Percentiles rank a stretch among this genome's conserved stretches.
Evolutionary conservation across 306 rosid genomes (phyloP).

Genomic region (Fragaria nilgerrensis): DNA sequence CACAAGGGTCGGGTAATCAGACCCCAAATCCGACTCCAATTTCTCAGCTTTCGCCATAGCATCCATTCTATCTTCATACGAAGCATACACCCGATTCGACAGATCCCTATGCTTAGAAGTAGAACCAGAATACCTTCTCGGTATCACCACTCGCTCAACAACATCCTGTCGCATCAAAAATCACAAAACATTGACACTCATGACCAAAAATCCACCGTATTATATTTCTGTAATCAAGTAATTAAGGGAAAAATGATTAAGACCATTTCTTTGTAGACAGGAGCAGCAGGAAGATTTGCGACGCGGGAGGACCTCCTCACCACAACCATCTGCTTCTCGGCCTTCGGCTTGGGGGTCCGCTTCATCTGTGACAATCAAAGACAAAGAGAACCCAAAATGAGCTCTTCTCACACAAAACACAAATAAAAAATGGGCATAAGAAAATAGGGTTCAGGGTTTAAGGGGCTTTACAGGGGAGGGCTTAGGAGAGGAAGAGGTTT

Average conservation of each 20-base stretch:
- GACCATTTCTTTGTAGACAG: constrained; percentile 47
- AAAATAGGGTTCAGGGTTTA: not conserved
- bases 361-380: constrained; percentile 24
- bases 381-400: not conserved
- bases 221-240: not conserved
- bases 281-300: constrained; percentile 28
- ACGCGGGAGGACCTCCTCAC: constrained; percentile 45
- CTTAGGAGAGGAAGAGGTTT: constrained; percentile 32
- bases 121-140: constrained; percentile 32
- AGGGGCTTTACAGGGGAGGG: constrained; percentile 29
- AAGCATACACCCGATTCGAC: constrained; percentile 44
- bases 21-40: constrained; percentile 33
- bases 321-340: constrained; percentile 4
- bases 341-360: constrained; percentile 24
- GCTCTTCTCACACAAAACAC: not conserved
- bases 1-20: constrained; percentile 37
- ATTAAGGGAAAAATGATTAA: not conserved
- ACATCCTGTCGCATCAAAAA: constrained; percentile 30
- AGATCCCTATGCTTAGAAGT: constrained; percentile 35
- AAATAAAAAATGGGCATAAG: not conserved
- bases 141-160: constrained; percentile 29
- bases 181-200: not conserved
- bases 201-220: not conserved
- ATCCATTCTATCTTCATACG: constrained; percentile 35
- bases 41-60: constrained; percentile 43